Conservation (phyloP, 495 filamentous ascomycete genomes). For the Zalerion maritima region DNA sequence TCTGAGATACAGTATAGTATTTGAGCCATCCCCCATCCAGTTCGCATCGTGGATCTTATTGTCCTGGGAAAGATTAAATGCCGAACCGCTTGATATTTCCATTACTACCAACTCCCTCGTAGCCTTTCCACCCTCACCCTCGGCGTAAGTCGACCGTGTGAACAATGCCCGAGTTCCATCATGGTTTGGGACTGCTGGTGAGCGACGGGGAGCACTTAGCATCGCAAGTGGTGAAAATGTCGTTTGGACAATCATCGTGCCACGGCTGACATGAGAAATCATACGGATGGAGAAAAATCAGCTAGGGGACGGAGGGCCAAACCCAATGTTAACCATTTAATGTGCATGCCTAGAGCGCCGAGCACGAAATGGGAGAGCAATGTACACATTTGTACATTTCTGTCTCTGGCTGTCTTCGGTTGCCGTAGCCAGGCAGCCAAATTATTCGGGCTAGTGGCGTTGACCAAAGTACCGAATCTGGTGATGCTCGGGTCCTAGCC, state of each 20-base stretch:
- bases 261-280: no score
- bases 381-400: no score
- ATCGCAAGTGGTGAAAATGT: slow-evolving; percentile 12
- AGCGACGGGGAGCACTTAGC: slow-evolving; percentile 7
- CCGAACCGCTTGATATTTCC: slow-evolving; percentile 9
- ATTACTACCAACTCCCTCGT: slow-evolving; percentile 10
- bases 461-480: no score
- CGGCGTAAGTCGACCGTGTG: slow-evolving; percentile 9
- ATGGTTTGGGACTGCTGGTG: slow-evolving; percentile 10
- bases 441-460: no score
- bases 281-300: no score
- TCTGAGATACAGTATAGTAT: slow-evolving; percentile 9
- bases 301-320: no score
- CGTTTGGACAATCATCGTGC: slow-evolving; percentile 8
- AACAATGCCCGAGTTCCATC: slow-evolving; percentile 15
- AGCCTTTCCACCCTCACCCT: slow-evolving; percentile 9
- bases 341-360: no score
- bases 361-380: no score
- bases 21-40: slow-evolving; percentile 12
- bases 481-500: no score
- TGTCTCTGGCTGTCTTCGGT: no score
- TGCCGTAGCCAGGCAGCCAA: no score
- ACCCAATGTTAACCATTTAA: no score
- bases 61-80: slow-evolving; percentile 7
- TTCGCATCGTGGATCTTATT: slow-evolving; percentile 8